Percentiles rank a stretch among this genome's conserved stretches.
Evolutionary conservation across 2,329 filamentous ascomycete species (phyloP).

Genomic region (Clarireedia paspali): DNA sequence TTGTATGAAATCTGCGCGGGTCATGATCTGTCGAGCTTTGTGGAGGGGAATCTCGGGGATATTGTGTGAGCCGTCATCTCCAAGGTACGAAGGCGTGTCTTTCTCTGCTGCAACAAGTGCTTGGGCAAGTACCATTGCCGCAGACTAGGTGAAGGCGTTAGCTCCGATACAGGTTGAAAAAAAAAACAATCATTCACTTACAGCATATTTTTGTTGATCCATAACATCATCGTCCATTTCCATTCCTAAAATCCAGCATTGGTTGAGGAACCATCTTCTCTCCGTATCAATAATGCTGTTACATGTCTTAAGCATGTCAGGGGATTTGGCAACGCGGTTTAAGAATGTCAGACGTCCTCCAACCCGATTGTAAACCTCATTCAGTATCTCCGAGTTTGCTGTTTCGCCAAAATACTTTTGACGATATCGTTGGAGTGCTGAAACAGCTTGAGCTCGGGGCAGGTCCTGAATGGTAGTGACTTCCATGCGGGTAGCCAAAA

Average conservation of each 20-base stretch:
- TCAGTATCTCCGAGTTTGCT: conserved; percentile 47
- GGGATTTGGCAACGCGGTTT: conserved; percentile 80
- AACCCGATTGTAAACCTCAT: conserved; percentile 76
- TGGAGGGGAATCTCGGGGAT: conserved; percentile 77
- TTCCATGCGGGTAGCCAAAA: conserved; percentile 89
- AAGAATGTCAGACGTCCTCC: conserved; percentile 85
- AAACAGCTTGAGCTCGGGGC: conserved; percentile 67
- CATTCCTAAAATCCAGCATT: conserved; percentile 67
- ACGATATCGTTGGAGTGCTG: conserved; percentile 74
- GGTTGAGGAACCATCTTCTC: conserved; percentile 73
- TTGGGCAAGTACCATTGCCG: conserved; percentile 86
- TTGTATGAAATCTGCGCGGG: conserved; percentile 87
- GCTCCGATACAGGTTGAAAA: not conserved
- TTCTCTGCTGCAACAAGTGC: conserved; percentile 80
- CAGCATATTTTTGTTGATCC: conserved; percentile 94
- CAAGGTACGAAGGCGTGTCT: conserved; percentile 5
- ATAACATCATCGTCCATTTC: conserved; percentile 96
- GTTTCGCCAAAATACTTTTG: conserved; percentile 64
- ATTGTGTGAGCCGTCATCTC: conserved; percentile 15
- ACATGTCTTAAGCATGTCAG: conserved; percentile 73
- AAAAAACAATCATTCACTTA: conserved; percentile 37
- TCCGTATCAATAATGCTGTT: conserved; percentile 62
- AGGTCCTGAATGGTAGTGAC: conserved; percentile 81
- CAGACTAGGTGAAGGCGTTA: conserved; percentile 46
- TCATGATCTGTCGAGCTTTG: conserved; percentile 87